Conservation (phyloP, 352 stramenopile species). For the Elongisporangium prolatum region DNA sequence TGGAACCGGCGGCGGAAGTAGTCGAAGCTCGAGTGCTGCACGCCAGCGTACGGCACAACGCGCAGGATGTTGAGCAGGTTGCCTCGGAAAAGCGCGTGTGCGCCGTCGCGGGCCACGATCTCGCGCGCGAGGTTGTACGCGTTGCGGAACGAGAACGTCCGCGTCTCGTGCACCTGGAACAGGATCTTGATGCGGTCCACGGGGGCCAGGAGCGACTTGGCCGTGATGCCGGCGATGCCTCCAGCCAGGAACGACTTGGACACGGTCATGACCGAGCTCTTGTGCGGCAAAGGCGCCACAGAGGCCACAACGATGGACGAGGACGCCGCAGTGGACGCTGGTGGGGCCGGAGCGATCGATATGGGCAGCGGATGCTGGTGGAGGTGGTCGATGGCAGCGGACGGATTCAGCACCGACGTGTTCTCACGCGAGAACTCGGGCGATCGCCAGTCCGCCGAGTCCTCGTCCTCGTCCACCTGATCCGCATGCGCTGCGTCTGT, state of each 20-base stretch:
- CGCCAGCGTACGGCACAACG: slow-evolving; percentile 71
- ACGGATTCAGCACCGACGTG: background rate
- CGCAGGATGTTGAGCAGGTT: slow-evolving; percentile 79
- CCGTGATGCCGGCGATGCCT: slow-evolving; percentile 62
- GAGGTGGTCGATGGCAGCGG: background rate
- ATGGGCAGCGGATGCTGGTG: background rate
- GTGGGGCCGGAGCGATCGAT: background rate
- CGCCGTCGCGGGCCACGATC: slow-evolving; percentile 73
- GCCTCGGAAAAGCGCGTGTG: slow-evolving; percentile 60
- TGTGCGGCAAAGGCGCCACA: slow-evolving; percentile 12
- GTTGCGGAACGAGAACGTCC: slow-evolving; percentile 72
- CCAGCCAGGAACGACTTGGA: slow-evolving; percentile 84
- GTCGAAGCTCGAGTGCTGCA: slow-evolving; percentile 84
- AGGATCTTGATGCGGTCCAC: slow-evolving; percentile 84
- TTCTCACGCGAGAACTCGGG: background rate
- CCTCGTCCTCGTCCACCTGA: background rate
- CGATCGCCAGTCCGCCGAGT: slow-evolving; percentile 1
- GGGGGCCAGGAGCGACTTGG: slow-evolving; percentile 69
- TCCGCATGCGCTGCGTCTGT: background rate
- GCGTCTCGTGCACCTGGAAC: slow-evolving; percentile 79
- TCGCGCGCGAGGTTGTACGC: slow-evolving; percentile 45
- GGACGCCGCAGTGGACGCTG: background rate
- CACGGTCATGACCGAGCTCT: slow-evolving; percentile 52
- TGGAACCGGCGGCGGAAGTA: slow-evolving; percentile 80
- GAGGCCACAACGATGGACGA: slow-evolving; percentile 7